Conservation (phyloP, 2,329 filamentous ascomycete genomes). For the Emericellopsis atlantica region DNA sequence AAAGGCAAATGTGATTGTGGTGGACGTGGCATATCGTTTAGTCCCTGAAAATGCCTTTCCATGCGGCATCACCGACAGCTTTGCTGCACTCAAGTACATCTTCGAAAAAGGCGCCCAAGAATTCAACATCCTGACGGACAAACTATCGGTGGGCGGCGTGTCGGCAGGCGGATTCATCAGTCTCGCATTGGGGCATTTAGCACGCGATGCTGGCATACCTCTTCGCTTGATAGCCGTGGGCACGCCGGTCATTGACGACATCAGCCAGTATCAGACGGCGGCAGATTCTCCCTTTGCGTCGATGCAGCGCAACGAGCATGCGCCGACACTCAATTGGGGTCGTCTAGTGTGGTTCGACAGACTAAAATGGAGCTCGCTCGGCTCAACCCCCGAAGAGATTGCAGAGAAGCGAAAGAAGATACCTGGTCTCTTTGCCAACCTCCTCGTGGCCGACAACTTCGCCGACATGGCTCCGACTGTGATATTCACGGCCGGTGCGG, state of each 20-base stretch:
- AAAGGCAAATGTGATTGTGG: slow-evolving; percentile 27
- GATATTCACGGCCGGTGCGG: slow-evolving; percentile 28
- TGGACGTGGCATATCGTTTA: slow-evolving; percentile 39
- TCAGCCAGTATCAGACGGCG: slow-evolving; percentile 19
- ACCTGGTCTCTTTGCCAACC: slow-evolving; percentile 15
- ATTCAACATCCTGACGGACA: slow-evolving; percentile 22
- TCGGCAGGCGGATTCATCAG: slow-evolving; percentile 29
- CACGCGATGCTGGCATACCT: slow-evolving; percentile 22
- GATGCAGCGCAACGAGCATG: slow-evolving; percentile 26
- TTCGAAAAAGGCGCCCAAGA: slow-evolving; percentile 15
- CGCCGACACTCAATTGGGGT: slow-evolving; percentile 29
- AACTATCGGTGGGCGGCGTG: slow-evolving; percentile 30
- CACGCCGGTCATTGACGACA: slow-evolving; percentile 26
- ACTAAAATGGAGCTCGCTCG: slow-evolving; percentile 16
- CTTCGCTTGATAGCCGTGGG: slow-evolving; percentile 23
- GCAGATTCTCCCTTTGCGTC: slow-evolving; percentile 24
- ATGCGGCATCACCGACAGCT: slow-evolving; percentile 33
- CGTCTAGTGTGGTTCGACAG: slow-evolving; percentile 26
- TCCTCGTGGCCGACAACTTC: slow-evolving; percentile 21
- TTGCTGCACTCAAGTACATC: slow-evolving; percentile 27
- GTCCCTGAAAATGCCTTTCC: slow-evolving; percentile 37
- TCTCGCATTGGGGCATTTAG: slow-evolving; percentile 23
- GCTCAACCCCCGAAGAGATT: slow-evolving; percentile 1
- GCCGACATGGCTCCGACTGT: slow-evolving; percentile 21
- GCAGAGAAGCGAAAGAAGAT: slow-evolving; percentile 3